Evolutionary conservation across 768 basidiomycete species (phyloP), one percentile per base, ranked within the genome.

Genomic region (Xerocomellus amylosporus): DNA sequence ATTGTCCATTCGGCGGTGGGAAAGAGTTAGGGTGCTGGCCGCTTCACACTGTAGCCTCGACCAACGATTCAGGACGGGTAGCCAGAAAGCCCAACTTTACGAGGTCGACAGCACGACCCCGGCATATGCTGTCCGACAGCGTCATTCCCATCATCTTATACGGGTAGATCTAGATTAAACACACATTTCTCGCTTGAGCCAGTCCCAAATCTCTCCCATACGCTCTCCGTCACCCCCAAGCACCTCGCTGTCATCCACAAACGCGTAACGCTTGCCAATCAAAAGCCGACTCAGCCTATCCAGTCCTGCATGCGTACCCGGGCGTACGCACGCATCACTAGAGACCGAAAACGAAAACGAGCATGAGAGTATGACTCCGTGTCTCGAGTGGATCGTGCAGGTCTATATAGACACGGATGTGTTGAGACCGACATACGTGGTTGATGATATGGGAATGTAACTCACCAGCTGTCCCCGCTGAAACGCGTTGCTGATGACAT

Each of bases 311-410:
- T 13, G 15, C 22, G 13, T 38, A 26, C n/a, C 10, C 8, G n/a
- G 20, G 15, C 19, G 15, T 17, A 49, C 31, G 3, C 2, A 24
- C 9, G 34, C 36, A 42, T 58, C 47, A 5, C 7, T 0, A 17
- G 55, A 20, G 12, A 31, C 10, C 36, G 59, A 52, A 39, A 60
- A 58, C 36, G 59, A 52, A 39, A 60, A 58, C n/a, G 46, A 52
- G 22, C 60, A 60, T 4, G 59, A 57, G 15, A 54, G 55, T 34
- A 49, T 83, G 34, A 85, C 53, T 1, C 89, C 89, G 53, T 86
- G 88, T 63, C 83, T 87, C 9, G 87, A 81, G 36, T 62, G 74
- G 40, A 90, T 76, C 75, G 78, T 7, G 55, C 71, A 87, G 74
- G 57, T 54, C 58, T 62, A 36, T n/a, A 53, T 15, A 31, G 31